Evolutionary conservation across 371 early-diverging fungal genomes (phyloP), one percentile per base, ranked within the genome.

Genomic region (Amoeboradix gromovi): DNA sequence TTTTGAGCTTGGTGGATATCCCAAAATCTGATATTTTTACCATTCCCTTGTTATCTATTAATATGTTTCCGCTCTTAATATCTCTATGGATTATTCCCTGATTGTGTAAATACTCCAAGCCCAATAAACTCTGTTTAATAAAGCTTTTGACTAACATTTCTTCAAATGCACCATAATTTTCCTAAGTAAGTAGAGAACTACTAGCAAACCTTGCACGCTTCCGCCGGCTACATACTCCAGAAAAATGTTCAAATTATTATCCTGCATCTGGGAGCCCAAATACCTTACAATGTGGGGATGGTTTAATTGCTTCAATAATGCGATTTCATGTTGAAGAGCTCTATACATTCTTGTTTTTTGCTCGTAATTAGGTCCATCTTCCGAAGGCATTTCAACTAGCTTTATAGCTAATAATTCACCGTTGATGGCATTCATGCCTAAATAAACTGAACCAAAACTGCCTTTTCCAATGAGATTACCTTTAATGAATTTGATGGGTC

Each of bases 11-110:
- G 77, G 98, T 96, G 1, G 96, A 91, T 32, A 98, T 88, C 17
- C 98, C 98, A 84, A 99, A 98, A 77, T 99, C 99, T 0, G 93
- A 87, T 31, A 99, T 95, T 79, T 96, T 97, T 67, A 91, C 88
- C 32, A 83, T 80, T 22, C 93, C 93, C 68, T 88, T 83, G 72
- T 86, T 85, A 77, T 94, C 93, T 12, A 98, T 87, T 68, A 85
- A 76, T 69, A 94, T 87, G 73, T 94, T 94, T 68, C 88, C 91
- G n/a, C 92, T 92, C 74, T 94, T 94, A 74, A 98, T 92, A 72
- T 94, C 95, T 30, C 98, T 84, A 77, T 99, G 98, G 69, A 98
- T 93, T 72, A 98, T 96, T 66, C 86, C 86, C 69, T 87, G 84
- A 65, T 82, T 81, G 74, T 99, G 99, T 30, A 99, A 79, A 78